These are phyloP conservation scores for Sistotremastrum niveocremeum DNA, from an alignment of 768 basidiomycete species.

Conservation along the genomic window DNA sequence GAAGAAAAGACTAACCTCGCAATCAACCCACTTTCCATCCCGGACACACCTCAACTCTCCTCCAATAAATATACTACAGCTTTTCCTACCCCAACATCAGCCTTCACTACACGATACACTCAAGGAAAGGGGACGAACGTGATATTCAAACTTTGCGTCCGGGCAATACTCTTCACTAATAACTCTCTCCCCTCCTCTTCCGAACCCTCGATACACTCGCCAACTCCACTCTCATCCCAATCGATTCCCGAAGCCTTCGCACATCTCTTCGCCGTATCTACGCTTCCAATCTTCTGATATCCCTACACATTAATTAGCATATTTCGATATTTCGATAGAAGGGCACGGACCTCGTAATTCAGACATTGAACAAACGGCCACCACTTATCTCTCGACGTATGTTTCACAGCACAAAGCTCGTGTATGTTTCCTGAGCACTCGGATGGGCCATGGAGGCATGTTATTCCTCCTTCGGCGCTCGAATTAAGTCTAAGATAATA, in stretches of 20 bases:
- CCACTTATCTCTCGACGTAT: constrained; percentile 44
- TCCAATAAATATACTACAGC: constrained; percentile 78
- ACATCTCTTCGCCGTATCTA: constrained; percentile 52
- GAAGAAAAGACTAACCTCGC: constrained; percentile 40
- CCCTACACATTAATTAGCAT: too few species aligned
- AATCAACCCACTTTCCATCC: constrained; percentile 67
- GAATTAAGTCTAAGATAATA: constrained; percentile 57
- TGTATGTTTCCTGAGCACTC: constrained; percentile 89
- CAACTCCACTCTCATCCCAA: constrained; percentile 49
- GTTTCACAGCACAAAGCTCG: constrained; percentile 65
- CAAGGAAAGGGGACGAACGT: constrained; percentile 27
- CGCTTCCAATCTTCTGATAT: constrained; percentile 41
- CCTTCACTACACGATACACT: not conserved
- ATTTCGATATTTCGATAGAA: too few species aligned
- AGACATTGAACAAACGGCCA: constrained; percentile 79
- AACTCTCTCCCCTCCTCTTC: constrained; percentile 51
- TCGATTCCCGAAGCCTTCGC: constrained; percentile 49
- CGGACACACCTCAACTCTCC: constrained; percentile 55
- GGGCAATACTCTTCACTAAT: constrained; percentile 43
- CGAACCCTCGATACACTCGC: constrained; percentile 47
- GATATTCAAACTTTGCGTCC: constrained; percentile 35
- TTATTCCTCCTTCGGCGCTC: constrained; percentile 62
- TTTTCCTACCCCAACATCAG: constrained; percentile 37
- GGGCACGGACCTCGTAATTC: constrained; percentile 44
- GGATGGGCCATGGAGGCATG: constrained; percentile 63